Evolutionary conservation across 2,329 filamentous ascomycete genomes (phyloP), one percentile per base, ranked within the genome.

Genomic region (Aspergillus ochraceoroseus): DNA sequence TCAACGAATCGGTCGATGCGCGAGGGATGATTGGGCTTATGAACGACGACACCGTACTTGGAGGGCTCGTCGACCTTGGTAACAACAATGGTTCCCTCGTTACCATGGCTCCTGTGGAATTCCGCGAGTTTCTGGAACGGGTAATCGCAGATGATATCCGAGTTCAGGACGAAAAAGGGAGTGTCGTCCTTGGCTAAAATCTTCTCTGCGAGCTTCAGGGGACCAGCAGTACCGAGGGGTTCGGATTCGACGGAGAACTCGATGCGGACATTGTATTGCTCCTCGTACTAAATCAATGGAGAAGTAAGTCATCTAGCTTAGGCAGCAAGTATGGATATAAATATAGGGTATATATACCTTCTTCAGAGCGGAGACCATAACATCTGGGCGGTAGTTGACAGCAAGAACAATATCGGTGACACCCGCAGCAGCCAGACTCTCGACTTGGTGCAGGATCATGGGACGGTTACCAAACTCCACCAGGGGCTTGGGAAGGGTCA

Each of bases 61-160:
- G 87, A 94, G 29, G 90, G 90, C 71, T 98, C 92, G 72, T 98
- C 90, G 38, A 98, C 90, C 77, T 96, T 98, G 61, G 90, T 98
- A 49, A 96, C 90, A 32, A 95, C 85, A 61, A 98, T 98, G 54
- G 90, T 98, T 54, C 90, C 92, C 74, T 98, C 92, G 36, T 94
- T 80, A 46, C 90, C 92, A 68, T 98, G 92, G 43, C 73, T 71
- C 70, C 86, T 90, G 79, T 96, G 92, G 79, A 95, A 96, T 13
- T 82, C 81, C 46, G 85, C 85, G 36, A 96, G 80, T 57, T 94
- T 77, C 65, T 86, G 75, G 75, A 98, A 95, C 41, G 90, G 92
- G 68, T 90, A 96, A 56, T 96, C 89, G 79, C 90, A 98, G 66
- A 94, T 96, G 61, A 98, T 83, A 63, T 98, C 90, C 38, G 88